Conservation (phyloP, 2,329 filamentous ascomycete species). For the Colletotrichum plurivorum region DNA sequence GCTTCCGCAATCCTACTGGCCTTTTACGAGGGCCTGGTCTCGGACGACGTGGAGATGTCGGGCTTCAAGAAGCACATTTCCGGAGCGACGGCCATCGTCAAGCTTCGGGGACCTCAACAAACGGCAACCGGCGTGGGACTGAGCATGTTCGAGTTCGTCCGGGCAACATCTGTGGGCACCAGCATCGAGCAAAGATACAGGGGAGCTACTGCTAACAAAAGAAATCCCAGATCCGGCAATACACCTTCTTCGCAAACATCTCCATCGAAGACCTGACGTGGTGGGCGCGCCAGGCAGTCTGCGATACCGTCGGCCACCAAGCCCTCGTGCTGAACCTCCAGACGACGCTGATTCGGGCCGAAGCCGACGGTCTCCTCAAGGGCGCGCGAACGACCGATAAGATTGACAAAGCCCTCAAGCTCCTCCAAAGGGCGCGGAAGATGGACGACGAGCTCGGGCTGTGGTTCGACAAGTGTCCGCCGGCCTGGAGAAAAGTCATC, state of each 20-base stretch:
- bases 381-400: conserved; percentile 40
- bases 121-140: conserved; percentile 40
- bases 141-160: conserved; percentile 46
- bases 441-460: conserved; percentile 42
- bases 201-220: neutral
- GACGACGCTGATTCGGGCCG: conserved; percentile 44
- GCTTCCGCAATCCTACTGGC: conserved; percentile 44
- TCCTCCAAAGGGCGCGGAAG: conserved; percentile 40
- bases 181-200: neutral
- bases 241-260: conserved; percentile 44
- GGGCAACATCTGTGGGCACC: conserved; percentile 42
- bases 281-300: conserved; percentile 44
- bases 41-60: conserved; percentile 40
- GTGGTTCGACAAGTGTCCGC: conserved; percentile 43
- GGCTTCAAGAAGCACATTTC: conserved; percentile 44
- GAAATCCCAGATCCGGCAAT: conserved; percentile 42
- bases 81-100: conserved; percentile 43
- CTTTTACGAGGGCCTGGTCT: conserved; percentile 44
- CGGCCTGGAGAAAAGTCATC: conserved; percentile 42
- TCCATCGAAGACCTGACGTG: conserved; percentile 43
- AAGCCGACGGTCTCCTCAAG: conserved; percentile 43
- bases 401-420: conserved; percentile 43
- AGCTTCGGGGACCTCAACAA: conserved; percentile 40
- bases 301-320: conserved; percentile 43
- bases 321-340: conserved; percentile 45